Percentiles rank a stretch among this genome's conserved stretches.
These are phyloP conservation scores for Leccinum obscurum DNA, from an alignment of 768 basidiomycete species.

Conservation along the genomic window DNA sequence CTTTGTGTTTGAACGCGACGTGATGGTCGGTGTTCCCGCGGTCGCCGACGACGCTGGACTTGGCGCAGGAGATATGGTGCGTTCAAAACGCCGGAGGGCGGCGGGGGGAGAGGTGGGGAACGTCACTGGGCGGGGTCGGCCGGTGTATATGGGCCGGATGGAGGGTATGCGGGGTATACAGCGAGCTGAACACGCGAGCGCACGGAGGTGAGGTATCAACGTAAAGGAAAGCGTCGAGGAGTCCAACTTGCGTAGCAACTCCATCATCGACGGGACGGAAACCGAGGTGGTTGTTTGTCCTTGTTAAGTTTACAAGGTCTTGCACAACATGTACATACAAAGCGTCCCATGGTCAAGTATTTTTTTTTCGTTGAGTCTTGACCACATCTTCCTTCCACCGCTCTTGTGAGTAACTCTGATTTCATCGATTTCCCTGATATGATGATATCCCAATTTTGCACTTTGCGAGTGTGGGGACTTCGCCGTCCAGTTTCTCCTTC, in stretches of 20 bases:
- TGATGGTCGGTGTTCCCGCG: background rate
- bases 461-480: conserved; percentile 35
- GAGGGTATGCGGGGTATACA: conserved; percentile 29
- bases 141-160: conserved; percentile 12
- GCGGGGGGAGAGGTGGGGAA: conserved; percentile 14
- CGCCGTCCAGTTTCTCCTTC: conserved; percentile 35
- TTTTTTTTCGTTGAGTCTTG: background rate
- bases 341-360: background rate
- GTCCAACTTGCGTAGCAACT: conserved; percentile 9
- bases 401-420: conserved; percentile 15
- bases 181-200: conserved; percentile 7
- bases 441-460: conserved; percentile 33
- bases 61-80: background rate
- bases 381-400: background rate
- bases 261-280: background rate
- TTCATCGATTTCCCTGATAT: conserved; percentile 7
- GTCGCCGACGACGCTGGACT: background rate
- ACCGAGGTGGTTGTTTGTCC: conserved; percentile 28
- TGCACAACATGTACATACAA: conserved; percentile 27
- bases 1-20: background rate
- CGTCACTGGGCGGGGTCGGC: background rate
- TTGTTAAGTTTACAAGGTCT: conserved; percentile 23
- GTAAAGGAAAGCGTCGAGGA: background rate
- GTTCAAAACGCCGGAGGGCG: conserved; percentile 17
- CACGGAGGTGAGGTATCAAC: background rate